Base-by-base conservation (phyloP, 257 asterid species). In the Solanum sitiens region DNA sequence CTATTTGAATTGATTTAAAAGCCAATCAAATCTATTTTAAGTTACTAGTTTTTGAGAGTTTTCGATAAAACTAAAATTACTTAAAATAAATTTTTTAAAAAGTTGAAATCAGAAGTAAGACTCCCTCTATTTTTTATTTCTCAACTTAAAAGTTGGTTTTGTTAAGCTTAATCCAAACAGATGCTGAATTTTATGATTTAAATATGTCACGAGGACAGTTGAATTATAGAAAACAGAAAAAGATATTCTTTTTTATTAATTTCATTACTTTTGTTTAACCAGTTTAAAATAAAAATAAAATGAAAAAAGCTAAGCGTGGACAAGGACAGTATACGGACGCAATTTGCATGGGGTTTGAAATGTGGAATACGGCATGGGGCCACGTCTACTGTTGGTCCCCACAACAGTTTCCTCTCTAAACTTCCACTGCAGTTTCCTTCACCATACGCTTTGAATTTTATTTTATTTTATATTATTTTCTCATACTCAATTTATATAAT, bases 341-440 rank as follows among this genome's bases (percentile, higher is more conserved):
- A 47, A 80, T 47, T 80, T 80, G 85, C 70, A 80, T 80, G 85
- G n/a, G 53, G 70, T 84, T 71, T 7, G 87, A 88, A 87, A 80
- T 47, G 71, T 74, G 85, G 85, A 50, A 82, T 82, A 50, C 12
- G 7, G 85, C 45, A 50, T 11, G 85, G 70, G 70, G 20, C 21
- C 15, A 50, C 70, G 68, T 82, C 21, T 50, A 30, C 44, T 2
- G 21, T 56, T 45, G 63, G 85, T 79, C 85, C 65, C 63, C 67
- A 16, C 71, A 65, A n/a, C 71, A 14, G 63, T 44, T 77, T 44
- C 84, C 65, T 77, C n/a, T 15, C 6, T 44, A 27, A 65, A 79
- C 39, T 79, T 44, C 37, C 32, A 71, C 84, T 44, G 40, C 84
- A 8, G 45, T 79, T 45, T 79, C 25, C 84, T 79, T 47, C 14